These are phyloP conservation scores for Circinella minor DNA, from an alignment of 371 early-diverging fungal species.

Conservation along the genomic window DNA sequence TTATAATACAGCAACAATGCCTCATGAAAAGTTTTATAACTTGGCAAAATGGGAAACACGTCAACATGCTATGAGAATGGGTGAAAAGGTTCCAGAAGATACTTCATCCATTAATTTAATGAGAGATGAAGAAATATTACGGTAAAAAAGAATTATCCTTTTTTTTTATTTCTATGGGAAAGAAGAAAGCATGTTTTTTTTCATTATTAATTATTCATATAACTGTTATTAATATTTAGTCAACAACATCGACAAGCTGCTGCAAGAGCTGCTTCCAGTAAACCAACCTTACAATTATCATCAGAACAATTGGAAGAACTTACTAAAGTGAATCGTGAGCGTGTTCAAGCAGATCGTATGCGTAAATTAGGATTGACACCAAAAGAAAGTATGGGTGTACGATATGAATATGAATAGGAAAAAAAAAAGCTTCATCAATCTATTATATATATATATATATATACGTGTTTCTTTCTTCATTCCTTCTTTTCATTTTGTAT, in stretches of 20 bases:
- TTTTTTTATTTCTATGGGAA: neutral
- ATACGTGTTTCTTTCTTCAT: too few relatives aligned
- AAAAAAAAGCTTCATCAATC: neutral
- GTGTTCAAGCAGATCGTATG: conserved; percentile 70
- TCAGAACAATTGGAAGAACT: conserved; percentile 67
- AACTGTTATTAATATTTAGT: neutral
- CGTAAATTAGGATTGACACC: conserved; percentile 67
- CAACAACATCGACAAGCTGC: conserved; percentile 28
- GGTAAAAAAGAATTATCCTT: conserved; percentile 23
- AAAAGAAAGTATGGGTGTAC: conserved; percentile 54
- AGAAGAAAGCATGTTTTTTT: too few relatives aligned
- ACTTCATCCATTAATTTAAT: conserved; percentile 18
- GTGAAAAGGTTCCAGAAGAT: conserved; percentile 36
- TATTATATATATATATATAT: too few relatives aligned
- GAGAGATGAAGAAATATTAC: conserved; percentile 57
- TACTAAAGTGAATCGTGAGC: conserved; percentile 65
- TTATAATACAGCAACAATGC: conserved; percentile 78
- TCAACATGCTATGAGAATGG: conserved; percentile 63
- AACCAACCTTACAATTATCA: conserved; percentile 47
- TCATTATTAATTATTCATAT: neutral
- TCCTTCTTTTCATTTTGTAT: too few relatives aligned
- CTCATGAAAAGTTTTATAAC: conserved; percentile 71
- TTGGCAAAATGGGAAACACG: conserved; percentile 62
- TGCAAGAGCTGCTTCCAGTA: conserved; percentile 24
- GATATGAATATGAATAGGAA: conserved; percentile 46